These are phyloP conservation scores for Obelidium mucronatum DNA, from an alignment of 192 early-diverging fungal genomes.

Conservation along the genomic window DNA sequence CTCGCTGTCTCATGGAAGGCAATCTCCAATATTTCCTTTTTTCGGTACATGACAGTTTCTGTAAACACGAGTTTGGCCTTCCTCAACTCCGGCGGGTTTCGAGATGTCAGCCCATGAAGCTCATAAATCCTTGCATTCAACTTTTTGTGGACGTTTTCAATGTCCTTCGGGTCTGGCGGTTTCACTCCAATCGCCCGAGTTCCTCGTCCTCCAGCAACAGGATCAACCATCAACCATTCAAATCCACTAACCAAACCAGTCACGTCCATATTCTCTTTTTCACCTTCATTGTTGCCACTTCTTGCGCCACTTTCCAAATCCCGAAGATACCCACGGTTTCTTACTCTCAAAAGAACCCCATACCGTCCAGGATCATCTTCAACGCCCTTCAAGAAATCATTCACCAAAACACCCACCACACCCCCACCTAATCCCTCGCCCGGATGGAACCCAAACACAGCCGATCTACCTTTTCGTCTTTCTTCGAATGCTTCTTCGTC, in stretches of 20 bases:
- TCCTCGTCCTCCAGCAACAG: neutral
- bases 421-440: slow-evolving; percentile 37
- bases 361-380: slow-evolving; percentile 32
- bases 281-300: neutral
- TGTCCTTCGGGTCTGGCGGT: neutral
- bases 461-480: neutral
- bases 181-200: neutral
- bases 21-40: slow-evolving; percentile 21
- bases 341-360: slow-evolving; percentile 30
- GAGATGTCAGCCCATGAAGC: slow-evolving; percentile 7
- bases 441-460: slow-evolving; percentile 40
- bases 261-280: neutral
- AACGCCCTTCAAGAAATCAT: slow-evolving; percentile 34
- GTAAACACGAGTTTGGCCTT: slow-evolving; percentile 23
- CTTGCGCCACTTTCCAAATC: slow-evolving; percentile 10
- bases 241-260: neutral
- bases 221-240: slow-evolving; percentile 9
- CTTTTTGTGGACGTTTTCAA: neutral
- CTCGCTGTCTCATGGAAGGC: slow-evolving; percentile 30
- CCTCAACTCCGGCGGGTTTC: slow-evolving; percentile 26
- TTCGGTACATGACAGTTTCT: slow-evolving; percentile 14
- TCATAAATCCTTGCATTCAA: neutral
- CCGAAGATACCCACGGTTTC: neutral
- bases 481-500: neutral
- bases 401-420: slow-evolving; percentile 32